Conservation (phyloP, 2,329 filamentous ascomycete genomes). For the Colletotrichum sp. region DNA sequence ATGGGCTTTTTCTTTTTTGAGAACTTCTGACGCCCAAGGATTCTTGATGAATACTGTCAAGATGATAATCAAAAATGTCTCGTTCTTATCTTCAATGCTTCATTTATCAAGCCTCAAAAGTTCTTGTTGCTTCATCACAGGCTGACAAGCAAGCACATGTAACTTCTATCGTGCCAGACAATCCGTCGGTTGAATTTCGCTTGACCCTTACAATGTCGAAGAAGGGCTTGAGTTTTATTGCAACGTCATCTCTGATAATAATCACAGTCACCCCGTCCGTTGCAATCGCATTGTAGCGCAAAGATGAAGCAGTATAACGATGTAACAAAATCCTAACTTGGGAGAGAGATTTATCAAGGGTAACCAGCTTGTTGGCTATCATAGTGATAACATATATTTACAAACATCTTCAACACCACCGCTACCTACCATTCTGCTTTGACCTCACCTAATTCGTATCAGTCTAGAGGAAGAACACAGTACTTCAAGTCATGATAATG, state of each 20-base stretch:
- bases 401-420: too few relatives aligned
- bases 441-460: too few relatives aligned
- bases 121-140: background rate
- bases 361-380: too few relatives aligned
- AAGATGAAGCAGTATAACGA: background rate
- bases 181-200: too few relatives aligned
- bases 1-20: too few relatives aligned
- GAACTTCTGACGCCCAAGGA: background rate
- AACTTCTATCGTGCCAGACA: background rate
- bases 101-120: background rate
- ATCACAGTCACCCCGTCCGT: rapidly evolving
- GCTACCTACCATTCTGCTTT: too few relatives aligned
- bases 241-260: background rate
- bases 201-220: background rate
- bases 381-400: too few relatives aligned
- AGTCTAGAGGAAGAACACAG: too few relatives aligned
- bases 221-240: background rate
- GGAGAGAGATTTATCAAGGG: too few relatives aligned
- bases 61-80: background rate
- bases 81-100: too few relatives aligned
- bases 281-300: background rate
- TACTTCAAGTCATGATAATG: too few relatives aligned
- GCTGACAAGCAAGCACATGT: background rate
- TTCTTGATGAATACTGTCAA: rapidly evolving
- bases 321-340: too few relatives aligned